Evolutionary conservation across 306 rosid species (phyloP), one percentile per base, ranked within the genome.

Genomic region (Rosa multiflora): DNA sequence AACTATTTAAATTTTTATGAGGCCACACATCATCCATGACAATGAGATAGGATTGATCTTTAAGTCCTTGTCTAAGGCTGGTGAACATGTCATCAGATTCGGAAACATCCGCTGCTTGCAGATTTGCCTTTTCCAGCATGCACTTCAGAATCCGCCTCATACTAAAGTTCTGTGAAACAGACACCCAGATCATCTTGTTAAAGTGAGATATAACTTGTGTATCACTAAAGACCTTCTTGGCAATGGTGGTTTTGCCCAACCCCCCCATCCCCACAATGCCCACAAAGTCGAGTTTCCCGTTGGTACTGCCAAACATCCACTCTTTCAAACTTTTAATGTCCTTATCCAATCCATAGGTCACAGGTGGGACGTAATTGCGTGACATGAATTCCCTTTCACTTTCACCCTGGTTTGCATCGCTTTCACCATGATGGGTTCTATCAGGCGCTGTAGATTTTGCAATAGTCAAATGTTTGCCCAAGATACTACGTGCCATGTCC

Each of bases 21-120:
- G 15, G 12, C 78, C 78, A 75, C n/a, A 75, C 78, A 75, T 75
- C 77, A 6, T 75, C 78, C 78, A 75, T 75, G 18, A 75, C 78
- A 42, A 75, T 43, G 32, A 61, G 78, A 61, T 42, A 75, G 2
- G 58, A 18, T 39, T 61, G 29, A 44, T 44, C 71, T 10, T 52
- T 46, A 14, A 75, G 78, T 15, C 17, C 40, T 17, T 61, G 56
- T 17, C 17, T 23, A 43, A 75, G 40, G 11, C 7, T 49, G 2
- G 26, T 17, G 43, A 59, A 59, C 56, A 42, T 10, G 1, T 49
- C 23, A 7, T 48, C 70, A 5, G 32, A 58, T 13, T 49, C 55
- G 23, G 69, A 56, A 15, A 12, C 53, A 23, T 61, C 78, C 21
- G 61, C 23, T 20, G 0, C 9, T 6, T 2, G 23, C 23, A 18